These are phyloP conservation scores for Wickerhamiella australiensis DNA, from an alignment of 805 yeast genomes.

Conservation along the genomic window DNA sequence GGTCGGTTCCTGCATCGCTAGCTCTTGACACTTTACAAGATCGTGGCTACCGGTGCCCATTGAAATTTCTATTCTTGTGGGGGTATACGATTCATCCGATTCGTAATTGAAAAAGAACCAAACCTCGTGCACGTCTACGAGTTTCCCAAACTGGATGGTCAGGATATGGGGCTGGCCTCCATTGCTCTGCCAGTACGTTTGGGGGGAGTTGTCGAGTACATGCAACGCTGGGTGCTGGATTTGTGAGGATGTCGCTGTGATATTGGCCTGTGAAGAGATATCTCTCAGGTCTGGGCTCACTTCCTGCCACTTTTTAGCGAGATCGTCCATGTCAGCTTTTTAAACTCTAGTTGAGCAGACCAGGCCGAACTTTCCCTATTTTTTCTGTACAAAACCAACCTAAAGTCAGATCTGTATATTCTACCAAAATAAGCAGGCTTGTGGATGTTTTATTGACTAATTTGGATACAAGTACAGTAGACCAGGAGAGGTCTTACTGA, in stretches of 20 bases:
- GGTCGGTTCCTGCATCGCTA: conserved; percentile 49
- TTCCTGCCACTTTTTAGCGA: neutral
- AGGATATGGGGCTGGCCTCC: conserved; percentile 80
- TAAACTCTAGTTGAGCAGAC: too few relatives aligned
- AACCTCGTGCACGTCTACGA: conserved; percentile 54
- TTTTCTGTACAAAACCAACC: too few relatives aligned
- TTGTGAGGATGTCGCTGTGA: conserved; percentile 72
- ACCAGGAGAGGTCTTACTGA: too few relatives aligned
- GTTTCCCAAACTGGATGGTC: conserved; percentile 66
- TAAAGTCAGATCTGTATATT: too few relatives aligned
- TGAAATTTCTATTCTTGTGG: conserved; percentile 47
- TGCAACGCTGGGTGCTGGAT: conserved; percentile 60
- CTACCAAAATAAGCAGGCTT: too few relatives aligned
- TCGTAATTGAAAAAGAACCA: conserved; percentile 58
- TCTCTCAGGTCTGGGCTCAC: conserved; percentile 37
- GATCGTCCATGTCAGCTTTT: conserved; percentile 5
- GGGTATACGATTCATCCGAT: conserved; percentile 88
- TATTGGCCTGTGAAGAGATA: conserved; percentile 66
- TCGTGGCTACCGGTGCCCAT: conserved; percentile 79
- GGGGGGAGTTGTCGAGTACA: conserved; percentile 56
- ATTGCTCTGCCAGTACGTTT: conserved; percentile 87
- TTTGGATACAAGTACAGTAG: too few relatives aligned
- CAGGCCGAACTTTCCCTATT: too few relatives aligned
- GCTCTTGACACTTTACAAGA: conserved; percentile 49
- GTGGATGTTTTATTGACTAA: too few relatives aligned